These are phyloP conservation scores for Oryza officinalis DNA, from an alignment of 176 grass and related monocot species.

Conservation along the genomic window DNA sequence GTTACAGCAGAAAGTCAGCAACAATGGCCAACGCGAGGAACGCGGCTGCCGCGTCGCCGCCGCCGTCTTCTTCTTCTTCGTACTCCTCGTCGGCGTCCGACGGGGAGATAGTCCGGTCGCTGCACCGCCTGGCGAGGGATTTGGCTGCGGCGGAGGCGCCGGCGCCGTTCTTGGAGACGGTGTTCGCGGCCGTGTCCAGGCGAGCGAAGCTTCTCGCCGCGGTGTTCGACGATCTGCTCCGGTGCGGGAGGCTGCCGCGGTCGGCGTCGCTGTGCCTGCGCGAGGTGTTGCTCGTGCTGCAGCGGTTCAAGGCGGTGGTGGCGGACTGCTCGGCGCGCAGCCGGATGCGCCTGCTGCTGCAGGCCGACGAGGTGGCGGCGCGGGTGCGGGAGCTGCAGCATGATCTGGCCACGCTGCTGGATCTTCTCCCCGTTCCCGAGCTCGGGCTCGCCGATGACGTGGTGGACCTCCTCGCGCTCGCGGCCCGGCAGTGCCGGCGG, in stretches of 20 bases:
- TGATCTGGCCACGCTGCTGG: conserved; percentile 83
- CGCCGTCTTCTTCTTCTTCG: conserved; percentile 2
- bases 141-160: conserved; percentile 53
- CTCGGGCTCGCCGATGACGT: conserved; percentile 72
- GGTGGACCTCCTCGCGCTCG: conserved; percentile 61
- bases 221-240: conserved; percentile 71
- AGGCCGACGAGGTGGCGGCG: conserved; percentile 55
- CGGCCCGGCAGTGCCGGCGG: conserved; percentile 64
- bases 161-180: conserved; percentile 38
- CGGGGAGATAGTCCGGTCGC: conserved; percentile 54
- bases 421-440: conserved; percentile 62
- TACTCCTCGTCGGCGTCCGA: conserved; percentile 58
- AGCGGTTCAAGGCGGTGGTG: conserved; percentile 79
- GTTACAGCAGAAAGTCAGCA: neutral
- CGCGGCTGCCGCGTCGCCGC: neutral
- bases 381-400: conserved; percentile 68
- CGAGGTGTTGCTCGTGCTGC: conserved; percentile 77
- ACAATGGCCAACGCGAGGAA: conserved; percentile 25
- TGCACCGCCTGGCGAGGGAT: conserved; percentile 75
- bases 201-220: conserved; percentile 54
- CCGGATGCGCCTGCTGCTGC: conserved; percentile 68
- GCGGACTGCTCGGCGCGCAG: conserved; percentile 66
- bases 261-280: conserved; percentile 78
- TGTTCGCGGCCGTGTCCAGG: conserved; percentile 53
- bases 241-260: conserved; percentile 26